Base-by-base conservation (phyloP, 345 rosid genomes). In the Excoecaria agallocha region DNA sequence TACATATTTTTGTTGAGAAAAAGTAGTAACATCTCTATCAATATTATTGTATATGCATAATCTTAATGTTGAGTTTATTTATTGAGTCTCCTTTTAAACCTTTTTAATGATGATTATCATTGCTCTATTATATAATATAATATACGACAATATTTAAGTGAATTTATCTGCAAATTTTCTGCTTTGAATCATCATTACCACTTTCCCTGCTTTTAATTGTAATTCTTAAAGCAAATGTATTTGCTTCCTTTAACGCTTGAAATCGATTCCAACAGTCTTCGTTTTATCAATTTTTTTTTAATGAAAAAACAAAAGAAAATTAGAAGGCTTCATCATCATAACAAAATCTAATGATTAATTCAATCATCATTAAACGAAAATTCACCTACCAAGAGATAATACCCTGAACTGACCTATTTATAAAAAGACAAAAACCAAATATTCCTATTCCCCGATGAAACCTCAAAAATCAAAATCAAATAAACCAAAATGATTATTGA, bases 281-380 rank as follows among this genome's bases (percentile, higher is more conserved):
- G 25, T 11, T 51, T 25, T 60, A 60, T 30, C 41, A 1, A 12
- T 15, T 25, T 2, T 30, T 30, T 25, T 12, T 51, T 2, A 51
- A 30, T 30, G 2, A 30, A 30, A 0, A 30, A 25, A 1, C 11
- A 60, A 60, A 6, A 12, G 8, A 4, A 12, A 59, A 25, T 25
- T 9, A 6, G 16, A 30, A 12, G 17, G 16, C 12, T 60, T 17
- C 41, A 60, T 60, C 41, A 64, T 38, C 22, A 65, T 56, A 45
- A 50, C 30, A 35, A 59, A 57, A 59, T 48, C 45, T 12, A 59
- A 1, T 59, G 15, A n/a, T 43, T 24, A 50, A 58, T 35, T 19
- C 41, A 67, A 52, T 63, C 65, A 76, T 59, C 63, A 61, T 73
- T 30, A 24, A 59, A 39, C 39, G 39, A 59, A 59, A 67, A 52